A percentile compares a stretch with the other conserved stretches of the same genome.
These are phyloP conservation scores for Aspergillus neoniger DNA, from an alignment of 2,329 filamentous ascomycete genomes.

Conservation along the genomic window DNA sequence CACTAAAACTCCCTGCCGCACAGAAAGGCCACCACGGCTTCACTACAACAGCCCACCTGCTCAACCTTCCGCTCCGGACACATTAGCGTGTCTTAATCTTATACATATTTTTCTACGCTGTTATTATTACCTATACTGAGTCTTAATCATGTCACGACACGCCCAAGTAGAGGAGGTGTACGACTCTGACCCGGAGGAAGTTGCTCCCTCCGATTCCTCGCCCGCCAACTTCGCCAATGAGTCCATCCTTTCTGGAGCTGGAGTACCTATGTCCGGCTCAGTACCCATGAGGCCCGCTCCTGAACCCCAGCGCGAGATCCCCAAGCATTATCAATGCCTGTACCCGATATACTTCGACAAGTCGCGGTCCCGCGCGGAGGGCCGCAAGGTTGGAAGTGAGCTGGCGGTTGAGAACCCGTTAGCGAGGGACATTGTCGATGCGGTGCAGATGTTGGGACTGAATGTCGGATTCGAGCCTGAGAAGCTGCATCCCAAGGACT, in stretches of 20 bases:
- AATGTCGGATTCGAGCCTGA: conserved; percentile 78
- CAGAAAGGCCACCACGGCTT: conserved; percentile 23
- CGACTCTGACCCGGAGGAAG: conserved; percentile 87
- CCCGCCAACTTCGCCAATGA: conserved; percentile 48
- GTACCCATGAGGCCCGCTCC: conserved; percentile 37
- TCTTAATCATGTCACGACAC: conserved; percentile 68
- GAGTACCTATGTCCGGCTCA: conserved; percentile 32
- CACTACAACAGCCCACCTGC: conserved; percentile 4
- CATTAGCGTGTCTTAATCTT: neutral
- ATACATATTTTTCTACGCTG: neutral
- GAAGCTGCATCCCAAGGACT: conserved; percentile 94
- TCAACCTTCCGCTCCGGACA: neutral
- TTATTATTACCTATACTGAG: neutral
- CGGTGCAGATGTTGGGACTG: conserved; percentile 69
- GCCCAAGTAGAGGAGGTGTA: conserved; percentile 90
- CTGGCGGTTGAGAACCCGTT: conserved; percentile 82
- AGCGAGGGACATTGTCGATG: conserved; percentile 83
- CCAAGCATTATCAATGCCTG: conserved; percentile 80
- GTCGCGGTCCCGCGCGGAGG: conserved; percentile 65
- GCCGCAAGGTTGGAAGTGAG: conserved; percentile 71
- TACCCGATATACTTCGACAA: conserved; percentile 97
- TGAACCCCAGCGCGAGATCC: conserved; percentile 54
- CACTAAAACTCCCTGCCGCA: conserved; percentile 24
- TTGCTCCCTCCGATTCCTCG: conserved; percentile 65
- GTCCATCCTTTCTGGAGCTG: conserved; percentile 42